Percentiles rank a stretch among this genome's conserved stretches.
Evolutionary conservation across 495 filamentous ascomycete genomes (phyloP).

Genomic region (Usnea hakonensis): DNA sequence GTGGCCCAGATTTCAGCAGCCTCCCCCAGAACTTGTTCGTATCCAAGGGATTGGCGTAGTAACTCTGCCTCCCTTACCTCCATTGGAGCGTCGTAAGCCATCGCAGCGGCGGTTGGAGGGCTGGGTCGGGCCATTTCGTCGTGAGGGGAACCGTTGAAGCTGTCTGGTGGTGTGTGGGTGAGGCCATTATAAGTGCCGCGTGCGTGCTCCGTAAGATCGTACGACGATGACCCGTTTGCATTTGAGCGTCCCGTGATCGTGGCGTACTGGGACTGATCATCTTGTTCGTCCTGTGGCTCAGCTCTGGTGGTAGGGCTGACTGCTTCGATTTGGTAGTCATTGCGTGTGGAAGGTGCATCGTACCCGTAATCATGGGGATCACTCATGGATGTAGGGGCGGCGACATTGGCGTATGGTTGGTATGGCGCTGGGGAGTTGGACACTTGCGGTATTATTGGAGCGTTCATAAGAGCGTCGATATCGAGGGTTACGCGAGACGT

Average conservation of each 20-base stretch:
- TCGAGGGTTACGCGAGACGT: conserved; percentile 1
- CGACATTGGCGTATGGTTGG: not conserved
- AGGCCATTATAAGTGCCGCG: not conserved
- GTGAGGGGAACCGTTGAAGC: not conserved
- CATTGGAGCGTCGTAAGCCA: not conserved
- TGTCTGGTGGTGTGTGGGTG: not conserved
- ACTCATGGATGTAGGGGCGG: not conserved
- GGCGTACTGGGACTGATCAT: conserved; percentile 3
- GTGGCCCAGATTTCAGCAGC: not conserved
- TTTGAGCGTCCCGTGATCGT: not conserved
- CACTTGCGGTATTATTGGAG: not conserved
- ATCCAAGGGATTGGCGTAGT: not conserved
- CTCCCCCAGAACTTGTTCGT: not conserved
- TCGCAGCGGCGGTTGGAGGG: conserved; percentile 8
- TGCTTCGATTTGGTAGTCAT: not conserved
- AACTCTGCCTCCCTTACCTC: conserved; percentile 1
- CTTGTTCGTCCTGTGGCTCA: not conserved
- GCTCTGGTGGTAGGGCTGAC: not conserved
- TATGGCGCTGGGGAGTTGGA: not conserved
- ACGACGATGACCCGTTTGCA: not conserved
- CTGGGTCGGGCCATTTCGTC: not conserved
- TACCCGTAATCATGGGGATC: not conserved
- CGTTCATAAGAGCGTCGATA: not conserved
- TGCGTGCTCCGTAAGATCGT: conserved; percentile 3
- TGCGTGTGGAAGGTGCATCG: not conserved